Conservation (phyloP, 306 rosid genomes). For the Trifolium dubium region DNA sequence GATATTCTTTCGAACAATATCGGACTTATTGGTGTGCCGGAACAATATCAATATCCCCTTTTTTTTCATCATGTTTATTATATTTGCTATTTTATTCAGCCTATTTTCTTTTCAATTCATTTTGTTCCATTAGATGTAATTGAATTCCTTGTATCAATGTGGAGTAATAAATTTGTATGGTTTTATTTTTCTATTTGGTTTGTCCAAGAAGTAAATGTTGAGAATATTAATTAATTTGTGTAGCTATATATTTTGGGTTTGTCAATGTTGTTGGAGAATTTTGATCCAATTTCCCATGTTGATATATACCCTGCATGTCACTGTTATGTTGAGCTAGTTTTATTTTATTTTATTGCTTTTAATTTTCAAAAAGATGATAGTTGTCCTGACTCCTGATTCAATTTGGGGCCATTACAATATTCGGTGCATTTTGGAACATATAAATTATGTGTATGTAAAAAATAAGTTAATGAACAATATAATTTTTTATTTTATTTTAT, state of each 20-base stretch:
- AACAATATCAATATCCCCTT: background rate
- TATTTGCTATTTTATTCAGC: background rate
- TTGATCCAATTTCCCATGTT: constrained; percentile 28
- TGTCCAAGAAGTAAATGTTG: background rate
- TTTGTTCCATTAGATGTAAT: constrained; percentile 17
- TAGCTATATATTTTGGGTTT: background rate
- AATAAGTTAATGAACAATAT: no score
- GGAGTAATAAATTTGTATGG: constrained; percentile 26
- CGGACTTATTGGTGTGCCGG: background rate
- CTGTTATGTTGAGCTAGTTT: constrained; percentile 1
- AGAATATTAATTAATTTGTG: background rate
- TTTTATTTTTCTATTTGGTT: background rate
- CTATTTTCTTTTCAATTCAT: constrained; percentile 21
- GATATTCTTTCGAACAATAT: no score
- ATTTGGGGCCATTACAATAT: background rate
- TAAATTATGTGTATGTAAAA: no score
- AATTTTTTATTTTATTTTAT: no score
- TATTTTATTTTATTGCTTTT: constrained; percentile 2
- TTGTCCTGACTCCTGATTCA: constrained; percentile 26
- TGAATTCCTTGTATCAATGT: constrained; percentile 36
- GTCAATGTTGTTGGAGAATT: constrained; percentile 16
- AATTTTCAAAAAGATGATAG: constrained; percentile 24
- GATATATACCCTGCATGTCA: constrained; percentile 31
- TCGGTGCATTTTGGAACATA: no score
- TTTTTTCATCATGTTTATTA: background rate